Conservation (phyloP, 1,284 basidiomycete species). For the Fistulinella staudtii region DNA sequence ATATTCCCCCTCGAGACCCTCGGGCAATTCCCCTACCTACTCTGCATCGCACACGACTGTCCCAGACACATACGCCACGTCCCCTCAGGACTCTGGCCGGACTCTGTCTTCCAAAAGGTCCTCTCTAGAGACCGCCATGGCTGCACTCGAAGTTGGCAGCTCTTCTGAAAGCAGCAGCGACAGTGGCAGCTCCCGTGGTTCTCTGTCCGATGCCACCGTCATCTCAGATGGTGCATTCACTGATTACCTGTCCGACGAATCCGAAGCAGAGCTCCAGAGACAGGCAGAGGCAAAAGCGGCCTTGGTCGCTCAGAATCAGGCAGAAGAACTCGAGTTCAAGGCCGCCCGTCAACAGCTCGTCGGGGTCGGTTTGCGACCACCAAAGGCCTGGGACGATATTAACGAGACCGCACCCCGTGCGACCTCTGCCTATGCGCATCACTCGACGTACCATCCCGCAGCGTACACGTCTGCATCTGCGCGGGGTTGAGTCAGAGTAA, state of each 20-base stretch:
- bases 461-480: conserved; percentile 21
- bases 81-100: conserved; percentile 25
- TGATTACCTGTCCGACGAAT: conserved; percentile 80
- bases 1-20: conserved; percentile 25
- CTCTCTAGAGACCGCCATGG: conserved; percentile 34
- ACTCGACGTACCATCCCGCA: conserved; percentile 28
- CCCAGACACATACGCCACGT: conserved; percentile 15
- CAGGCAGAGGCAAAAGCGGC: conserved; percentile 75
- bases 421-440: conserved; percentile 26
- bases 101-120: conserved; percentile 36
- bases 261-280: conserved; percentile 75
- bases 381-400: conserved; percentile 71
- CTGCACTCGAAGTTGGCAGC: conserved; percentile 36
- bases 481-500: conserved; percentile 20
- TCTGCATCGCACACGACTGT: conserved; percentile 17
- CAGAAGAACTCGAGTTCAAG: conserved; percentile 75
- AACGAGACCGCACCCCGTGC: conserved; percentile 33
- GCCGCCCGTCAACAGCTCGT: conserved; percentile 72
- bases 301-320: conserved; percentile 68
- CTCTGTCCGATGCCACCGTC: conserved; percentile 63
- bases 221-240: conserved; percentile 81
- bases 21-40: conserved; percentile 18
- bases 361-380: conserved; percentile 66
- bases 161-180: conserved; percentile 48
- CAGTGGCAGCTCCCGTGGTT: conserved; percentile 53